Base-by-base conservation (phyloP, 768 basidiomycete species). In the Cytidiella melzeri region DNA sequence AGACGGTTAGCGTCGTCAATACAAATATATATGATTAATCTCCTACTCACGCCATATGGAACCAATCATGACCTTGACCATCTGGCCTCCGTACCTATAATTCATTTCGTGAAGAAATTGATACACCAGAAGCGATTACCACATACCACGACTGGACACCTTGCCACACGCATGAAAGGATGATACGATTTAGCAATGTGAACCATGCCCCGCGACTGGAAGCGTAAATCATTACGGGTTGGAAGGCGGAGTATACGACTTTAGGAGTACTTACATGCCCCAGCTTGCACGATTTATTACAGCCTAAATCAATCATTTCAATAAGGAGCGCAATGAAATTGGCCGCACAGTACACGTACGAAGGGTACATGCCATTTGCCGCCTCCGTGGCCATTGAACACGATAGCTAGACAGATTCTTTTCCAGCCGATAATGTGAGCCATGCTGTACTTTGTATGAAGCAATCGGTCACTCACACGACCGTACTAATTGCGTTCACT, bases 351-450 rank as follows among this genome's bases (percentile, higher is more conserved):
- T 5, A 24, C 9, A 52, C 64, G 24, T 45, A 66, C 64, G 43
- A 66, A 66, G 4, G 65, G 63, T 27, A 66, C 51, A 50, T 63
- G 62, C 65, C 65, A 66, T 43, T 63, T 62, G n/a, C 63, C 65
- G 13, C 63, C 65, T 4, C 55, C 65, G 19, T 61, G 59, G 9
- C 65, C 65, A 45, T 57, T 66, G 20, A 60, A 30, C 13, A 66
- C 57, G 20, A 66, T 45, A 13, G 57, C 61, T 13, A 63, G 27
- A 51, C 56, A 57, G 34, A 66, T 66, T 15, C 65, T 64, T 21
- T 2, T 28, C 5, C 19, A n/a, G 24, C 5, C 37, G 0, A 43
- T 12, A 10, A 27, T 19, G n/a, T 34, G 18, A 30, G 13, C 41
- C 6, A 30, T 30, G 15, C 12, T n/a, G 20, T 20, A 48, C 4